Conservation (phyloP, 352 stramenopile species). For the Pythium rhizo-oryzae region DNA sequence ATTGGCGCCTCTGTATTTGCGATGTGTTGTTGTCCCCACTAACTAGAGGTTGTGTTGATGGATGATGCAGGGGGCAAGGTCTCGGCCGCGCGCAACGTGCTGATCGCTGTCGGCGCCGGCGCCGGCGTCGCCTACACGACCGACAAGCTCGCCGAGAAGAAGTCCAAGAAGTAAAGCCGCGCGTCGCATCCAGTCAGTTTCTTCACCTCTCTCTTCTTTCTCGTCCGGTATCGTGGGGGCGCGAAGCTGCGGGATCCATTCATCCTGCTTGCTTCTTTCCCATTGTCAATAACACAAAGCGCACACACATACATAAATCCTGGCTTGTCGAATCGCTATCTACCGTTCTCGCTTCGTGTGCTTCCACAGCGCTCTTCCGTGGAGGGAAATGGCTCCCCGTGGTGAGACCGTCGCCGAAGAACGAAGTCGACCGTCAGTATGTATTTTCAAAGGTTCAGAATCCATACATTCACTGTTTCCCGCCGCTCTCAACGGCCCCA, state of each 20-base stretch:
- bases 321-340: too few species aligned
- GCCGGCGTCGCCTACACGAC: conserved; percentile 58
- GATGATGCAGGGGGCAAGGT: conserved; percentile 56
- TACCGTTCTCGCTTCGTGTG: too few species aligned
- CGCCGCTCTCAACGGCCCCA: neutral
- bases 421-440: neutral
- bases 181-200: neutral
- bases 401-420: neutral
- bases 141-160: conserved; percentile 62
- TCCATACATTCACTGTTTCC: neutral
- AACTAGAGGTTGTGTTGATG: neutral
- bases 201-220: neutral
- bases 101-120: conserved; percentile 59
- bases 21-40: neutral
- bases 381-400: too few species aligned
- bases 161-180: conserved; percentile 28
- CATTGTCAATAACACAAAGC: too few species aligned
- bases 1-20: neutral
- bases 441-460: conserved; percentile 8
- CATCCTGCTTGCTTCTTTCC: too few species aligned
- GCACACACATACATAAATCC: too few species aligned
- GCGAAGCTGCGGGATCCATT: too few species aligned
- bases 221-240: neutral
- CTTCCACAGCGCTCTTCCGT: too few species aligned
- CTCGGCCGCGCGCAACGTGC: conserved; percentile 59